A percentile compares a stretch with the other conserved stretches of the same genome.
These are phyloP conservation scores for Coemansia sp. DNA, from an alignment of 192 early-diverging fungal species.

Conservation along the genomic window DNA sequence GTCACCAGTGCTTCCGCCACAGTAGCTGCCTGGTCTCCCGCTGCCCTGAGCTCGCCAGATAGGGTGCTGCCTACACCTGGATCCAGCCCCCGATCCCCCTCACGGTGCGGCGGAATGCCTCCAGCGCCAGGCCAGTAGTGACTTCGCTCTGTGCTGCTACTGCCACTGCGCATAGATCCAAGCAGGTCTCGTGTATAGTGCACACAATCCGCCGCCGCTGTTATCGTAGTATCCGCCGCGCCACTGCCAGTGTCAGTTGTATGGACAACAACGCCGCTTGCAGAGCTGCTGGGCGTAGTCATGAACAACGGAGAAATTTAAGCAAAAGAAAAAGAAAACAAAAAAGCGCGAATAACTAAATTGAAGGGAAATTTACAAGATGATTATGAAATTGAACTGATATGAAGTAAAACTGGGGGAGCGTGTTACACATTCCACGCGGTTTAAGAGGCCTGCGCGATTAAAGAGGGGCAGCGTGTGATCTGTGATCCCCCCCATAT, in stretches of 20 bases:
- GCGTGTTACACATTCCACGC: background rate
- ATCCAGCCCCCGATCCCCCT: constrained; percentile 13
- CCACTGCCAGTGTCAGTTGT: background rate
- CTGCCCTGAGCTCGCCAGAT: constrained; percentile 22
- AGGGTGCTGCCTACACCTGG: constrained; percentile 14
- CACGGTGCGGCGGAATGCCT: constrained; percentile 34
- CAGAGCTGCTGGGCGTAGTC: background rate
- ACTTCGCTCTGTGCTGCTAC: constrained; percentile 22
- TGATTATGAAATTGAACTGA: background rate
- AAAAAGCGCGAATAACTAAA: background rate
- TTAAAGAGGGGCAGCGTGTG: background rate
- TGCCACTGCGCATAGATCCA: constrained; percentile 2
- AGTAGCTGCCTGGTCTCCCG: constrained; percentile 12
- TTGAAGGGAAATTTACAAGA: background rate
- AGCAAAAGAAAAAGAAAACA: background rate
- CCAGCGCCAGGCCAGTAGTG: constrained; percentile 39
- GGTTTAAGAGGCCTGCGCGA: background rate
- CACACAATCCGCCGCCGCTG: constrained; percentile 1
- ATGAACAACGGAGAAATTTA: no score
- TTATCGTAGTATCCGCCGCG: background rate
- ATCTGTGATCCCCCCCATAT: background rate
- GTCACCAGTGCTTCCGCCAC: background rate
- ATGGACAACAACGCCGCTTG: background rate
- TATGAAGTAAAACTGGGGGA: no score
- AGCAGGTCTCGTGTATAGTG: constrained; percentile 6